Base-by-base conservation (phyloP, 1,139 yeast genomes). In the Sugiyamaella paludigena region DNA sequence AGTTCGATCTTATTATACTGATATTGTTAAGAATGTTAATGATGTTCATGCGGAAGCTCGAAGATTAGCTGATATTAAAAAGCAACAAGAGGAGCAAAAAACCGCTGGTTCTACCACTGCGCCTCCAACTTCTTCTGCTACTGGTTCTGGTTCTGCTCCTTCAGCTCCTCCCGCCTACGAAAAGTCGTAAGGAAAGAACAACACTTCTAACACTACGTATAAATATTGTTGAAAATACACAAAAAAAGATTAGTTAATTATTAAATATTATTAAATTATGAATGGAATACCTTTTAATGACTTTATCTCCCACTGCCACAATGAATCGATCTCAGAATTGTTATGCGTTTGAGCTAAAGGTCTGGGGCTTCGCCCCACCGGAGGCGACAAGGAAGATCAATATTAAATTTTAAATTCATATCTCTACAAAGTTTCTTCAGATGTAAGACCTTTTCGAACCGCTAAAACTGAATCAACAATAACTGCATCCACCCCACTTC, bases 401-500 rank as follows among this genome's bases (percentile, higher is more conserved):
- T n/a, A n/a, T n/a, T n/a, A n/a, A n/a, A n/a, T n/a, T n/a, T n/a
- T n/a, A n/a, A n/a, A n/a, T n/a, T n/a, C n/a, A n/a, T n/a, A n/a
- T 35, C 11, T 12, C 36, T 16, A n/a, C 41, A 15, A n/a, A n/a
- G 28, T 44, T 35, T 53, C 52, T 19, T 49, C 53, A 27, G 46
- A 57, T 9, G 72, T 75, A 57, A 91, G 75, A 5, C 91, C 96
- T 60, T 85, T 86, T 63, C 97, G 77, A 11, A 91, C 95, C 0
- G 97, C 97, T 64, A 91, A 74, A 2, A 92, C 98, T 53, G 89
- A 84, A 67, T 92, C 98, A 4, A 88, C 98, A 70, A 92, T 92
- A 16, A 92, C 98, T 0, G 98, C 98, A 72, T 92, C 98, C 7
- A 92, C 96, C 11, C 98, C 98, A 9, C 95, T 92, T 57, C 80